Conservation (phyloP, 345 rosid species). For the Aquilaria yunnanensis region DNA sequence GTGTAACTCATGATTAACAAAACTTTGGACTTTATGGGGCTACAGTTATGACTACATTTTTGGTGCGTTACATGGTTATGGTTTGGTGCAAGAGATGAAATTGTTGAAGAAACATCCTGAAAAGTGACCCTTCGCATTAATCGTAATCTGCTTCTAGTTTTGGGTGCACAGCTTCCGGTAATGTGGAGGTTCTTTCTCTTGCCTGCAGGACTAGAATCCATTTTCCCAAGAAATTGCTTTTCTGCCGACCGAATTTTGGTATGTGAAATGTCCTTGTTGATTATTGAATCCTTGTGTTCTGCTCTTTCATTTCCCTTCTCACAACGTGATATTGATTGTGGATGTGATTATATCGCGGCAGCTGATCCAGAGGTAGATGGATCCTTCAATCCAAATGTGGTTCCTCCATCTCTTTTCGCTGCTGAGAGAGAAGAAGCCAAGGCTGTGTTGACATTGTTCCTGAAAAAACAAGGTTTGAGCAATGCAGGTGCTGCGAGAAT, state of each 20-base stretch:
- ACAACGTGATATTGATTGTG: neutral
- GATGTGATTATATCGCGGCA: constrained; percentile 13
- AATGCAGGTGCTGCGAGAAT: constrained; percentile 58
- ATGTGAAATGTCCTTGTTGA: constrained; percentile 1
- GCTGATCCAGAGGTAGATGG: constrained; percentile 52
- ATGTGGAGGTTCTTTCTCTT: neutral
- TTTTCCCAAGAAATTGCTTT: constrained; percentile 24
- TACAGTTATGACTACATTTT: too few relatives aligned
- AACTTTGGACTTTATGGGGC: too few relatives aligned
- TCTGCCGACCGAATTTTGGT: constrained; percentile 36
- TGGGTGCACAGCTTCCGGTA: neutral
- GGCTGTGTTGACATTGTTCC: constrained; percentile 74
- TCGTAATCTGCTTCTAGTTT: neutral
- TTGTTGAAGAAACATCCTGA: neutral
- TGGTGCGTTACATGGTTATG: neutral
- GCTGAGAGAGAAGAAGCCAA: constrained; percentile 95
- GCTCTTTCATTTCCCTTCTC: neutral
- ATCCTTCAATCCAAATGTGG: constrained; percentile 40
- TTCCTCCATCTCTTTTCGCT: constrained; percentile 52
- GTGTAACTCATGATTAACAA: too few relatives aligned
- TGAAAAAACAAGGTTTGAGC: constrained; percentile 79
- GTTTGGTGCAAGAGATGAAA: neutral
- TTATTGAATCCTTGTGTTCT: neutral
- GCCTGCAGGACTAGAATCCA: constrained; percentile 19
- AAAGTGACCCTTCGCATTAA: neutral